Evolutionary conservation across 2,329 filamentous ascomycete species (phyloP).

Genomic region (Hymenoscyphus albidus): DNA sequence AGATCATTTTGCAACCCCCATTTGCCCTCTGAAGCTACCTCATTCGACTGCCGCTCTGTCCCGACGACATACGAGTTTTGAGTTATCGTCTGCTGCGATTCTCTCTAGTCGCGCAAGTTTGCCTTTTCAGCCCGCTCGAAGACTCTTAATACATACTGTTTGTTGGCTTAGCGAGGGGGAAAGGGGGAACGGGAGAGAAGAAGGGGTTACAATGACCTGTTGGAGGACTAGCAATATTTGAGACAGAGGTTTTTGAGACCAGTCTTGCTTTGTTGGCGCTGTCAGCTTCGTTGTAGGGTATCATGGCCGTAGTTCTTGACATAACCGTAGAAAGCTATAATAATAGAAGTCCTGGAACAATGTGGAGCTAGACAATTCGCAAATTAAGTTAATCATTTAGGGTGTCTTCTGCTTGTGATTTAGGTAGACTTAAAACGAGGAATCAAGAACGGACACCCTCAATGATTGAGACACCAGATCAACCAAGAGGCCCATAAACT

Average conservation of each 20-base stretch:
- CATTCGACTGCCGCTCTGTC: not conserved
- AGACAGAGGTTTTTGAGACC: not conserved
- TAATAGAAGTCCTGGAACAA: too few species aligned
- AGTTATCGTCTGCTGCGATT: not conserved
- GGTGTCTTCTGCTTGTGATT: too few species aligned
- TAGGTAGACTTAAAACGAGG: too few species aligned
- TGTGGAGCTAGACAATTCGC: too few species aligned
- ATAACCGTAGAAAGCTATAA: too few species aligned
- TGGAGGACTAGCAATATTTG: not conserved
- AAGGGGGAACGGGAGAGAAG: not conserved
- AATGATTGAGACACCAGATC: too few species aligned
- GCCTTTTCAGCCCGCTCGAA: not conserved
- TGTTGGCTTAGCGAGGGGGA: not conserved
- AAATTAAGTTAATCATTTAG: too few species aligned
- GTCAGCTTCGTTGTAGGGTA: not conserved
- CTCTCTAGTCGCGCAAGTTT: not conserved
- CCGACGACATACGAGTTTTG: not conserved
- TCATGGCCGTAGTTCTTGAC: too few species aligned
- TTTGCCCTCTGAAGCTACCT: not conserved
- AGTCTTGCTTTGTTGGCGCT: not conserved
- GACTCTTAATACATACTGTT: not conserved
- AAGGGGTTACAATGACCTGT: not conserved
- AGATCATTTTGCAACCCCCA: too few species aligned
- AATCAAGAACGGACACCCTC: too few species aligned
- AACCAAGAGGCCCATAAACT: too few species aligned